These are phyloP conservation scores for Daucus carota DNA, from an alignment of 129 eudicot genomes.

Conservation along the genomic window DH1_v3.0 NC_030386.2:40433001-40433500, in stretches of 20 bases:
- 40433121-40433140: constrained; percentile 44
- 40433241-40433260: too few species aligned
- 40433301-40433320: background rate
- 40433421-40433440: background rate
- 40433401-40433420: background rate
- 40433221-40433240: background rate
- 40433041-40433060: constrained; percentile 21
- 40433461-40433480: background rate
- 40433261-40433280: too few species aligned
- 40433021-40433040: constrained; percentile 35
- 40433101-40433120: constrained; percentile 80
- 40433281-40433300: background rate
- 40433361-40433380: background rate
- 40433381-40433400: background rate
- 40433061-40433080: constrained; percentile 19
- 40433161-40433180: background rate
- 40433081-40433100: constrained; percentile 29
- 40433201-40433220: background rate
- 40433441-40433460: background rate
- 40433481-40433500: background rate
- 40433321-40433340: background rate
- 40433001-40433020: constrained; percentile 63
- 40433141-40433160: constrained; percentile 34
- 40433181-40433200: background rate
- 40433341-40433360: background rate